Evolutionary conservation across 1,139 yeast species (phyloP).

Genomic region (Pichia sp.): DNA sequence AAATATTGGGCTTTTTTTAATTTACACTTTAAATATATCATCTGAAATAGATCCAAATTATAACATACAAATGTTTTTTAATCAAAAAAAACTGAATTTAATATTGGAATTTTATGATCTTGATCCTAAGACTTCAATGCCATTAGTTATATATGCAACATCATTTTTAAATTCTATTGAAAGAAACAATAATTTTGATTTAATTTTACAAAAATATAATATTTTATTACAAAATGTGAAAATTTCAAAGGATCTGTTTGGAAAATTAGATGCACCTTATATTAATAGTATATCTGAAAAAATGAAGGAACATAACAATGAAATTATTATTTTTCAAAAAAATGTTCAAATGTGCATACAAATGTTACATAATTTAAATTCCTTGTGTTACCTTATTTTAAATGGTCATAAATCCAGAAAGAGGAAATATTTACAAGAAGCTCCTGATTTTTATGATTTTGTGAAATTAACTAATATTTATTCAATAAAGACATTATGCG

Average conservation of each 20-base stretch:
- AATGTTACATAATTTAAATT: no score
- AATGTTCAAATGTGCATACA: no score
- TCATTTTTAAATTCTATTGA: conserved; percentile 12
- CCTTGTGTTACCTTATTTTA: no score
- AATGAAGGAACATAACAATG: no score
- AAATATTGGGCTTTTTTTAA: conserved; percentile 17
- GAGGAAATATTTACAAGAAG: conserved; percentile 3
- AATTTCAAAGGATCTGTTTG: conserved; percentile 14
- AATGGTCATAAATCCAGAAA: no score
- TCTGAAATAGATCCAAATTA: conserved; percentile 19
- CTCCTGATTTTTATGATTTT: no score
- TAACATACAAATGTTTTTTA: conserved; percentile 19
- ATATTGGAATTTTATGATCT: conserved; percentile 21
- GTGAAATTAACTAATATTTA: background rate
- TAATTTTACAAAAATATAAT: conserved; percentile 15
- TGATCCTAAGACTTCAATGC: conserved; percentile 15
- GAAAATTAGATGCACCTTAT: conserved; percentile 10
- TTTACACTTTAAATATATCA: conserved; percentile 18
- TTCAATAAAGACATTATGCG: background rate
- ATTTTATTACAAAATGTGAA: conserved; percentile 12
- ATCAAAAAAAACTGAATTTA: conserved; percentile 19
- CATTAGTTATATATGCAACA: conserved; percentile 16
- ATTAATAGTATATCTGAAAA: conserved; percentile 3
- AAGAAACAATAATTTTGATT: conserved; percentile 15
- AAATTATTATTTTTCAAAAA: no score